phyloP scores from a whole-genome alignment of 2,329 filamentous ascomycete genomes.

The Alternaria longipes region DNA sequence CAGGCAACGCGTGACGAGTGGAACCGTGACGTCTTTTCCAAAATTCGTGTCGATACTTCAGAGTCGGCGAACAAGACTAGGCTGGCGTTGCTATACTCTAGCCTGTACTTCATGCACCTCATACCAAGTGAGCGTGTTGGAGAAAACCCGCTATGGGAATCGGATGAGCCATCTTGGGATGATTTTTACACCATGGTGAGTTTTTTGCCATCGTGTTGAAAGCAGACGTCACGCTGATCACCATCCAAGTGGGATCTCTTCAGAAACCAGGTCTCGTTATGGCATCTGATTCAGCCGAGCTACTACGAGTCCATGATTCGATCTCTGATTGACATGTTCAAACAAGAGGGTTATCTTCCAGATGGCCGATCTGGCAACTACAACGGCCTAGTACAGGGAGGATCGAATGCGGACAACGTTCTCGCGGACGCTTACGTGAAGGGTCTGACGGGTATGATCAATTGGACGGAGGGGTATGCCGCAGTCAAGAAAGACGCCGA shows the following conservation, averaged over 20 bases:
- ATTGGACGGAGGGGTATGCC: slow-evolving; percentile 75
- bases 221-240: too few relatives aligned
- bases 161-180: slow-evolving; percentile 72
- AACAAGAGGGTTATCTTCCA: slow-evolving; percentile 72
- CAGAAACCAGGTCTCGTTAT: slow-evolving; percentile 57
- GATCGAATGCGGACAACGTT: slow-evolving; percentile 55
- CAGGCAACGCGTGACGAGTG: slow-evolving; percentile 55
- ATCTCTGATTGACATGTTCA: slow-evolving; percentile 70
- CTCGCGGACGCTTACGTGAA: slow-evolving; percentile 75
- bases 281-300: slow-evolving; percentile 70
- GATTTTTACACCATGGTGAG: slow-evolving; percentile 72
- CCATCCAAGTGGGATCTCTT: slow-evolving; percentile 69
- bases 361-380: slow-evolving; percentile 67
- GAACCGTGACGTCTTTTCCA: slow-evolving; percentile 66
- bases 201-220: too few relatives aligned
- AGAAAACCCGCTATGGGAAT: slow-evolving; percentile 75
- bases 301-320: slow-evolving; percentile 74
- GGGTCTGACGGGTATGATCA: slow-evolving; percentile 67
- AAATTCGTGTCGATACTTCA: slow-evolving; percentile 55
- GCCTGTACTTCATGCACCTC: slow-evolving; percentile 50
- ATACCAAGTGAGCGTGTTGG: slow-evolving; percentile 56
- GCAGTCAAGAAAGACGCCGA: slow-evolving; percentile 78
- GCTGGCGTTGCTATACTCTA: slow-evolving; percentile 46
- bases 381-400: slow-evolving; percentile 64
- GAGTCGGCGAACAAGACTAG: slow-evolving; percentile 42